These are phyloP conservation scores for Ustilago crameri DNA, from an alignment of 1,284 basidiomycete genomes.

Conservation along the genomic window DNA sequence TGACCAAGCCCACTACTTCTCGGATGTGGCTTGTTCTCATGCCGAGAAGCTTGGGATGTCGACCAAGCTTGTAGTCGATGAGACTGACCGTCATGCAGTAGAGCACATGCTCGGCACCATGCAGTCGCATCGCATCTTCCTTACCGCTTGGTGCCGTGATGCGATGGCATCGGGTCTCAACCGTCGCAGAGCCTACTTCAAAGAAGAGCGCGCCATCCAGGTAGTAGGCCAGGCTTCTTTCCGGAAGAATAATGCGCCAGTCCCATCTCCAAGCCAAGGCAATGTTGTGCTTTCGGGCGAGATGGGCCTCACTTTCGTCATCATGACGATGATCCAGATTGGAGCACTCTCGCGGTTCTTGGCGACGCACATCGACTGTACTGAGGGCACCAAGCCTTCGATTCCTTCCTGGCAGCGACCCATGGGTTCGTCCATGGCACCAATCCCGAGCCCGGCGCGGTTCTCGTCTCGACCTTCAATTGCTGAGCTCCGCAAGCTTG, in stretches of 20 bases:
- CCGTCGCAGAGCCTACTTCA: conserved; percentile 35
- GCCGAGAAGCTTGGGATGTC: conserved; percentile 40
- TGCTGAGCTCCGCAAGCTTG: conserved; percentile 55
- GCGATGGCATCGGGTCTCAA: conserved; percentile 50
- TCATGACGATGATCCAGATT: conserved; percentile 62
- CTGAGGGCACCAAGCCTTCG: conserved; percentile 31
- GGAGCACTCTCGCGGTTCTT: conserved; percentile 59
- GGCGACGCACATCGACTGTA: conserved; percentile 50
- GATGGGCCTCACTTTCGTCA: conserved; percentile 61
- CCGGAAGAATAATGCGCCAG: conserved; percentile 20
- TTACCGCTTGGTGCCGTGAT: conserved; percentile 54
- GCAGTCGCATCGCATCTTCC: conserved; percentile 55
- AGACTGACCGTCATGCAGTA: conserved; percentile 37
- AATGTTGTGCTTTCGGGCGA: conserved; percentile 55
- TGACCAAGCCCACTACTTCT: conserved; percentile 29
- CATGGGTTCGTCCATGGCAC: conserved; percentile 29
- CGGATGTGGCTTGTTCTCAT: conserved; percentile 26
- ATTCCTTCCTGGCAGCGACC: conserved; percentile 41
- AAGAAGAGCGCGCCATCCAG: conserved; percentile 55
- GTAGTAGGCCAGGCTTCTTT: conserved; percentile 44
- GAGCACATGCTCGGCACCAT: conserved; percentile 48
- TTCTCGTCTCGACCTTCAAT: conserved; percentile 41
- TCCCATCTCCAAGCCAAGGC: conserved; percentile 9
- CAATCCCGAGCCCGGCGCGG: conserved; percentile 15
- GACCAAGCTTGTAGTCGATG: conserved; percentile 44